Evolutionary conservation across 192 early-diverging fungal species (phyloP), one percentile per base, ranked within the genome.

Genomic region (Haplosporangium gracile): DNA sequence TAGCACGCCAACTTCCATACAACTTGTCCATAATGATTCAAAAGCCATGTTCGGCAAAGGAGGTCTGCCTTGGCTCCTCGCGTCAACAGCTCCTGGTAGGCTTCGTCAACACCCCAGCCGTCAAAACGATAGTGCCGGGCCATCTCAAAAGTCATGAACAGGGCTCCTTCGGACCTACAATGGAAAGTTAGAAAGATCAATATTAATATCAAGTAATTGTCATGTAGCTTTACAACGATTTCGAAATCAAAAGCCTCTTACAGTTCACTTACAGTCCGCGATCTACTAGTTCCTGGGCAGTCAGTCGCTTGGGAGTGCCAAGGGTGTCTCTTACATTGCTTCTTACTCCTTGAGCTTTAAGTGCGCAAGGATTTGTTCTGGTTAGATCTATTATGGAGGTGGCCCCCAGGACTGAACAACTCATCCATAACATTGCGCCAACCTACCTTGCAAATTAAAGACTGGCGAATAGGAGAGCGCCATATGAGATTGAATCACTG

Each of bases 1-100:
- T 91, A 86, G n/a, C 89, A 82, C 0, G 95, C 95, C 4, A 95
- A 55, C 78, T 95, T 95, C 95, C 95, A 96, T 5, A 95, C 90
- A 77, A 96, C 93, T 84, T 89, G 91, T 15, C 87, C 63, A 80
- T 94, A 96, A 68, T 96, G 95, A 70, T 96, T 95, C 20, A 16
- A 15, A 0, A 94, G 90, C 95, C 95, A 96, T 18, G 47, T 42
- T 10, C 76, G 55, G 0, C 89, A 76, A 6, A 84, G 81, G 6
- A 88, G 72, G 47, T 85, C 81, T 20, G 73, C 55, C 18, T 51
- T 53, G 10, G 90, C 91, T 40, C 93, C 93, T 74, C 49, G 74
- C 7, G 69, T 69, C 0, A 94, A 15, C 36, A 95, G 40, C 22
- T 69, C 85, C 9, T 81, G 29, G 13, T 80, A 71, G 0, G 93